These are phyloP conservation scores for Mycogone perniciosa DNA, from an alignment of 2,329 filamentous ascomycete species.

Conservation along the genomic window DNA sequence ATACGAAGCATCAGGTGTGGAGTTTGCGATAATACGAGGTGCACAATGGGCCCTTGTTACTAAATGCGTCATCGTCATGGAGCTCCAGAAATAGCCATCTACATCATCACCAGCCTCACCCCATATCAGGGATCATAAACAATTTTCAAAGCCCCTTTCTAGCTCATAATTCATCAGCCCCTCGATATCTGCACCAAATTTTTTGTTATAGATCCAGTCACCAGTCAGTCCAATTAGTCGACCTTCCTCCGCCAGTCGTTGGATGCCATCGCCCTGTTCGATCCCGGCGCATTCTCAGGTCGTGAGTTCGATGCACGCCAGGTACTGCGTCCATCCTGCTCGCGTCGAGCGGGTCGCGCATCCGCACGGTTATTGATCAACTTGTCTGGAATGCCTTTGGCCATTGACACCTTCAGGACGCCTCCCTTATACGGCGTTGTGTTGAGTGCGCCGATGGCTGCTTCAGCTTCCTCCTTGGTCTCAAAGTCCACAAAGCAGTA, in stretches of 20 bases:
- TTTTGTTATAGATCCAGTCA: neutral
- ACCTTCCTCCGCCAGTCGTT: slow-evolving; percentile 10
- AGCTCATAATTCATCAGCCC: neutral
- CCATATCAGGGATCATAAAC: too few relatives aligned
- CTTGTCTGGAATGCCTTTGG: slow-evolving; percentile 10
- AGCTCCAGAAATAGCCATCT: too few relatives aligned
- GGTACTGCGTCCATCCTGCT: neutral
- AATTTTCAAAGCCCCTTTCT: too few relatives aligned
- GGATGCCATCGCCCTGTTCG: slow-evolving; percentile 11
- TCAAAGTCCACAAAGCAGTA: slow-evolving; percentile 62
- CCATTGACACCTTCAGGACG: slow-evolving; percentile 15
- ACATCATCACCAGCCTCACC: too few relatives aligned
- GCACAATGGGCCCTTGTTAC: too few relatives aligned
- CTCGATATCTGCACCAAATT: neutral
- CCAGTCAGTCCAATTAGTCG: neutral
- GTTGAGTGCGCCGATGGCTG: slow-evolving; percentile 35
- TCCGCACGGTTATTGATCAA: neutral
- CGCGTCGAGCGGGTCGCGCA: neutral
- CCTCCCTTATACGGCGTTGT: slow-evolving; percentile 20
- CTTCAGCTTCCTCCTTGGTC: slow-evolving; percentile 45
- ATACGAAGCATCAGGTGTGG: too few relatives aligned
- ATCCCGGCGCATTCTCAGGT: neutral
- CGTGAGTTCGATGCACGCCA: slow-evolving; percentile 6
- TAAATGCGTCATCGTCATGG: too few relatives aligned
- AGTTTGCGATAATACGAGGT: too few relatives aligned